Evolutionary conservation across 2,329 filamentous ascomycete species (phyloP).

Genomic region (Calonectria hongkongensis): DNA sequence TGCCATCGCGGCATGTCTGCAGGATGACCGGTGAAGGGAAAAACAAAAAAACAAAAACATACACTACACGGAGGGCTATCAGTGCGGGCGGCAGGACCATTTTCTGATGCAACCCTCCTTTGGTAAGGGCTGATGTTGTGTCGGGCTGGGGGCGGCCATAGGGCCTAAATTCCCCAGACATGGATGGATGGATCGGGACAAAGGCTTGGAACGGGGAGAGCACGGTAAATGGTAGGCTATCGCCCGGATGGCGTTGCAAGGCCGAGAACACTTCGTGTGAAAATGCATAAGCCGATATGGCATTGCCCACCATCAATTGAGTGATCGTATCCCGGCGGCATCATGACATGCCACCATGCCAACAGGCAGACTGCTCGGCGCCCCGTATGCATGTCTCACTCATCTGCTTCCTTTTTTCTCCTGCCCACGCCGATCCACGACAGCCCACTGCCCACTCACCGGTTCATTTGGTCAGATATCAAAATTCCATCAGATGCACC

Average conservation of each 20-base stretch:
- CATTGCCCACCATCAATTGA: neutral
- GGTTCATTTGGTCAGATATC: slow-evolving; percentile 16
- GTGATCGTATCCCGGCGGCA: neutral
- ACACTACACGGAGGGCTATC: slow-evolving; percentile 1
- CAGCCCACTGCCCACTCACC: slow-evolving; percentile 22
- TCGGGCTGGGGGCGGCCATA: slow-evolving; percentile 12
- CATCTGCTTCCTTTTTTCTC: slow-evolving; percentile 24
- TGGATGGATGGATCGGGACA: neutral
- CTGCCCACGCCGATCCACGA: slow-evolving; percentile 18
- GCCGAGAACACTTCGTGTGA: neutral
- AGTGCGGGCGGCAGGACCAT: slow-evolving; percentile 18
- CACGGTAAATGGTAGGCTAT: neutral
- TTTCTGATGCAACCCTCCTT: slow-evolving; percentile 20
- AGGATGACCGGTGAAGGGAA: slow-evolving; percentile 18
- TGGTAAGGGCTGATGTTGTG: slow-evolving; percentile 11
- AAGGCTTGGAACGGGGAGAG: neutral
- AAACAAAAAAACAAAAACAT: slow-evolving; percentile 10
- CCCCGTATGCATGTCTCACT: slow-evolving; percentile 22
- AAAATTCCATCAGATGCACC: slow-evolving; percentile 17
- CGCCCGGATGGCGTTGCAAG: neutral
- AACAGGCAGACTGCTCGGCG: neutral
- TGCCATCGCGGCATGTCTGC: neutral
- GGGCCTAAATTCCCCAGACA: neutral
- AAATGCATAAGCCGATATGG: neutral
- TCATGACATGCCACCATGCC: slow-evolving; percentile 30